These are phyloP conservation scores for Mycena olivaceomarginata DNA, from an alignment of 768 basidiomycete genomes.

Conservation along the genomic window DNA sequence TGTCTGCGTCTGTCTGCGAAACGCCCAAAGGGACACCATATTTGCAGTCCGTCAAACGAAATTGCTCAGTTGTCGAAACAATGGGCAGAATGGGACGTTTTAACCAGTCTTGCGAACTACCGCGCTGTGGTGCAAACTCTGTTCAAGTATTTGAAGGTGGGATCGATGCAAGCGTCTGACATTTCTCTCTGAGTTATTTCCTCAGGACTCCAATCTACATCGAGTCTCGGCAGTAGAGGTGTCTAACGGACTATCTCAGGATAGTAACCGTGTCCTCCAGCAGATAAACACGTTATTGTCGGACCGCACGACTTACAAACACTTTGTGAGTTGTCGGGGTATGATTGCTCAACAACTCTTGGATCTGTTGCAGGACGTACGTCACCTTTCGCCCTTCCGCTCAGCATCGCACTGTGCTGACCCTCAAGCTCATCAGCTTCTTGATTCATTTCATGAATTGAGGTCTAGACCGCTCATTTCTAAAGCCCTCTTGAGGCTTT, in stretches of 20 bases:
- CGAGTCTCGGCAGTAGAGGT: not conserved
- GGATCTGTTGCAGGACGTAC: not conserved
- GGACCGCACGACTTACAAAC: not conserved
- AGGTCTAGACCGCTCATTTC: not conserved
- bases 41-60: not conserved
- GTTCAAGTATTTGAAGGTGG: not conserved
- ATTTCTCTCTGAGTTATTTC: too few relatives aligned
- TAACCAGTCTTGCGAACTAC: conserved; percentile 6
- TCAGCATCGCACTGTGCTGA: not conserved
- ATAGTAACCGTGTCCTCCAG: not conserved
- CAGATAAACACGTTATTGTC: not conserved
- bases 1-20: not conserved
- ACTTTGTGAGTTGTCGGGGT: not conserved
- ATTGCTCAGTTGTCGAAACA: not conserved
- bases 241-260: not conserved
- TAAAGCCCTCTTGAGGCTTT: not conserved
- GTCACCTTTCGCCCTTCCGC: not conserved
- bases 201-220: too few relatives aligned
- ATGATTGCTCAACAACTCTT: not conserved
- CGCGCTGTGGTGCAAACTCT: not conserved
- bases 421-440: not conserved
- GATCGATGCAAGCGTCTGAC: not conserved
- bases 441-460: not conserved
- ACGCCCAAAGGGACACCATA: not conserved
- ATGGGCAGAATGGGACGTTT: conserved; percentile 13